Conservation (phyloP, 306 rosid species). For the Albizia julibrissin region DNA sequence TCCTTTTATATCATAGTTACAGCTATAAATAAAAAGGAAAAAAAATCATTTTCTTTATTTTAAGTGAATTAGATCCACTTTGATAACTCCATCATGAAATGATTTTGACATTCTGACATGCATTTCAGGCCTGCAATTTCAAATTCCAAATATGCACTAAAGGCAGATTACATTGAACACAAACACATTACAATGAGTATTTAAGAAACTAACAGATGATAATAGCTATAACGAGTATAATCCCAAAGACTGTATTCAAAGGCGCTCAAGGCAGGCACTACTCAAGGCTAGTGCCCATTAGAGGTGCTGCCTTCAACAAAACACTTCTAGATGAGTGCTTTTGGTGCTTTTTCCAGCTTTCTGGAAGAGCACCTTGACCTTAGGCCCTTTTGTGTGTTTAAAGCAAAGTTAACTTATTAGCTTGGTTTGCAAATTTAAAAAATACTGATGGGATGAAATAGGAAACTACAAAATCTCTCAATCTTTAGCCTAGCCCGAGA, state of each 20-base stretch:
- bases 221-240: not conserved
- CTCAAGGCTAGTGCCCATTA: not conserved
- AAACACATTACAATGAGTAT: not conserved
- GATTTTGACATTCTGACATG: not conserved
- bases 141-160: conserved; percentile 8
- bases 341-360: not conserved
- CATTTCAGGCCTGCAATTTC: not conserved
- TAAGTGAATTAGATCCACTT: not conserved
- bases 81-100: not conserved
- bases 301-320: not conserved
- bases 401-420: not conserved
- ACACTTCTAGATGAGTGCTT: not conserved
- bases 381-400: not conserved
- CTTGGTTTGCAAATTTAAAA: not conserved
- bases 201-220: not conserved
- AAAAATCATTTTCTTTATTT: not conserved
- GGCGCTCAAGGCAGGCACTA: not conserved
- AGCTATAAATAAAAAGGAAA: not conserved
- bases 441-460: not conserved
- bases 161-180: not conserved
- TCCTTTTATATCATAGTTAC: conserved; percentile 1
- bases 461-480: not conserved
- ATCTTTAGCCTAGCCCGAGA: not conserved
- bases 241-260: not conserved
- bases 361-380: not conserved